Percentiles rank a stretch among this genome's conserved stretches.
Evolutionary conservation across 108 stramenopile species (phyloP).

Genomic region (Fragilaria radians): DNA sequence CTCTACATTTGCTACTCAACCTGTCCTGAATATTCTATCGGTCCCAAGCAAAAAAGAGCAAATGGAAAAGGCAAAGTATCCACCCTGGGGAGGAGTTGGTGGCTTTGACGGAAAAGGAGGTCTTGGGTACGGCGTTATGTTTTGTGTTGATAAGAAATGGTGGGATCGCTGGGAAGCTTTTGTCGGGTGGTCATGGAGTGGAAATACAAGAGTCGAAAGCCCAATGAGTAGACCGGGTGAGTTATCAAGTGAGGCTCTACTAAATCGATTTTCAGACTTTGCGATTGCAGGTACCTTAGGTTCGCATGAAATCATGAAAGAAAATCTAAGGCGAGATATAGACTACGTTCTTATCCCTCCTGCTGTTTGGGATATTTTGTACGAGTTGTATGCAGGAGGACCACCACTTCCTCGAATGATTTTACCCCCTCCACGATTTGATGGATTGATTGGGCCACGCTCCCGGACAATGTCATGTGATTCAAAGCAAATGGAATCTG

Average conservation of each 20-base stretch:
- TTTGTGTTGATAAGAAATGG: conserved; percentile 74
- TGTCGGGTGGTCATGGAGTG: conserved; percentile 56
- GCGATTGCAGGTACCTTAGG: conserved; percentile 56
- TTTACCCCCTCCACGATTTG: conserved; percentile 10
- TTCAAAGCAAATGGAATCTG: conserved; percentile 16
- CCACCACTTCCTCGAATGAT: conserved; percentile 85
- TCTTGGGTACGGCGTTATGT: conserved; percentile 67
- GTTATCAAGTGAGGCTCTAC: conserved; percentile 52
- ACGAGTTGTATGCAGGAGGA: conserved; percentile 82
- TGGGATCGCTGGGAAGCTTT: conserved; percentile 75
- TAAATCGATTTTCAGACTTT: conserved; percentile 50
- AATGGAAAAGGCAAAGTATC: conserved; percentile 1
- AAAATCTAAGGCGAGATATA: conserved; percentile 15
- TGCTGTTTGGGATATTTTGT: conserved; percentile 81
- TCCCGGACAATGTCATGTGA: conserved; percentile 8
- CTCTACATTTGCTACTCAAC: not conserved
- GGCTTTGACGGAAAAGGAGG: conserved; percentile 73
- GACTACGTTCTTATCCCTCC: conserved; percentile 77
- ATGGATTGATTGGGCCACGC: not conserved
- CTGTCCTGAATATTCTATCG: not conserved
- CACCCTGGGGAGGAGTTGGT: conserved; percentile 70
- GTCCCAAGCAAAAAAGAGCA: not conserved
- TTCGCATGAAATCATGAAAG: conserved; percentile 71
- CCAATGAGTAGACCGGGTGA: conserved; percentile 45
- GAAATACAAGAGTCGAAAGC: not conserved